A percentile compares a stretch with the other conserved stretches of the same genome.
These are phyloP conservation scores for Phytophthora quininea DNA, from an alignment of 352 stramenopile species.

Conservation along the genomic window DNA sequence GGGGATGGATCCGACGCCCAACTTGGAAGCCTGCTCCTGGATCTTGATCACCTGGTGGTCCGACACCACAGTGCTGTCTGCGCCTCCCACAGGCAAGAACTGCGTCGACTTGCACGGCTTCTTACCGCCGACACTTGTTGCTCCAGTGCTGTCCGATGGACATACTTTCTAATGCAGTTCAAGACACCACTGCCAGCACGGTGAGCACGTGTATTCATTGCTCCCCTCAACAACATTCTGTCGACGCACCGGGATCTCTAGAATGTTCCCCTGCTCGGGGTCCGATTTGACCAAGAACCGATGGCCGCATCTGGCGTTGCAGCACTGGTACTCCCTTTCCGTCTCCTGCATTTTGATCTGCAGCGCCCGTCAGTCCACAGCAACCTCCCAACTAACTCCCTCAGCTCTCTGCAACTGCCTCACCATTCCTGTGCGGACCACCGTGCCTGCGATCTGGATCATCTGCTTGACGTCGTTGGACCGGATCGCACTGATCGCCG, in stretches of 20 bases:
- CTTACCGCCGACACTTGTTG: constrained; percentile 39
- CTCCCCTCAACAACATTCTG: neutral
- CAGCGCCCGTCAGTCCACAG: constrained; percentile 1
- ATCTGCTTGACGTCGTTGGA: constrained; percentile 90
- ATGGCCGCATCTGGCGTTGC: constrained; percentile 68
- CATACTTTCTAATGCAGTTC: constrained; percentile 47
- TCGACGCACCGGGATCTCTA: constrained; percentile 71
- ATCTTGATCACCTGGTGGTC: constrained; percentile 96
- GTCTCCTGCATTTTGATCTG: constrained; percentile 94
- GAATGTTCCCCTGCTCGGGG: constrained; percentile 90
- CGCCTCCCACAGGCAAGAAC: constrained; percentile 58
- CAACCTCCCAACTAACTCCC: neutral
- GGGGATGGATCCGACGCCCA: constrained; percentile 93
- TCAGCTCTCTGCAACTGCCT: neutral
- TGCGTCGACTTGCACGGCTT: constrained; percentile 84
- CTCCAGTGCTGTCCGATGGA: constrained; percentile 44
- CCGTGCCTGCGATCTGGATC: constrained; percentile 85
- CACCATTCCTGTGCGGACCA: constrained; percentile 92
- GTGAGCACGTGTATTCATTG: too few relatives aligned
- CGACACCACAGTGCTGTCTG: constrained; percentile 55
- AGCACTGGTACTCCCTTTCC: constrained; percentile 87
- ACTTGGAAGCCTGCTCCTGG: constrained; percentile 93
- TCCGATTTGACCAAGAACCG: constrained; percentile 90
- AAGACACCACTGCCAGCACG: neutral
- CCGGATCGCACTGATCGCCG: constrained; percentile 88